Evolutionary conservation across 768 basidiomycete genomes (phyloP), one percentile per base, ranked within the genome.

Genomic region (Tephrocybe sp.): DNA sequence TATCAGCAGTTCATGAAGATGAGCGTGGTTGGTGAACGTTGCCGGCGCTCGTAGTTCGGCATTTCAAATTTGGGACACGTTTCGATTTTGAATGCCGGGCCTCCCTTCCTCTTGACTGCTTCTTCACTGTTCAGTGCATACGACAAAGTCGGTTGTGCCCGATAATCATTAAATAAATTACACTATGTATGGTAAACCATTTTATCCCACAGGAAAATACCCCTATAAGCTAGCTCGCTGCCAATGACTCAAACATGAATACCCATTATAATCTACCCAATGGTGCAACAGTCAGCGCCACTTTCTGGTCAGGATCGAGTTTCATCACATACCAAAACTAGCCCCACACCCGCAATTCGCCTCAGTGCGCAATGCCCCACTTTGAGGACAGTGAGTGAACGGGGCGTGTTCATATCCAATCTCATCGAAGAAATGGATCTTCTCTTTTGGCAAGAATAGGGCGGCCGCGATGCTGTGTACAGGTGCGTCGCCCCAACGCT

Each of bases 401-500:
- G 86, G 85, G 25, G 81, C 75, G 52, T 92, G 89, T 49, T 79
- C 71, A 66, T 92, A 92, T 2, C 89, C 91, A 22, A 92, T 90
- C 56, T 92, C 86, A 39, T 70, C 65, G 65, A 92, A 92, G 66
- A 86, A 91, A 58, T 91, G 86, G 25, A 92, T 74, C 59, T 87
- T 82, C 16, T 84, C 79, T 58, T 80, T 83, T 13, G 70, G 69
- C 3, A 82, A 76, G 58, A 92, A 87, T 16, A 92, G 69, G 0
- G 87, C 78, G 1, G 84, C 89, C 2, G 81, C 90, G 47, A 92
- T 87, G 32, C 82, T 85, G 59, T 93, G 89, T 0, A 93, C 85
- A 0, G 89, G 89, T 0, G 90, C 91, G 60, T 92, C 91, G 9
- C 90, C 90, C 87, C 87, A 88, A 4, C 86, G 78, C 78, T 86